Evolutionary conservation across 2,329 filamentous ascomycete species (phyloP), one percentile per base, ranked within the genome.

Genomic region (Aspergillus sp.): DNA sequence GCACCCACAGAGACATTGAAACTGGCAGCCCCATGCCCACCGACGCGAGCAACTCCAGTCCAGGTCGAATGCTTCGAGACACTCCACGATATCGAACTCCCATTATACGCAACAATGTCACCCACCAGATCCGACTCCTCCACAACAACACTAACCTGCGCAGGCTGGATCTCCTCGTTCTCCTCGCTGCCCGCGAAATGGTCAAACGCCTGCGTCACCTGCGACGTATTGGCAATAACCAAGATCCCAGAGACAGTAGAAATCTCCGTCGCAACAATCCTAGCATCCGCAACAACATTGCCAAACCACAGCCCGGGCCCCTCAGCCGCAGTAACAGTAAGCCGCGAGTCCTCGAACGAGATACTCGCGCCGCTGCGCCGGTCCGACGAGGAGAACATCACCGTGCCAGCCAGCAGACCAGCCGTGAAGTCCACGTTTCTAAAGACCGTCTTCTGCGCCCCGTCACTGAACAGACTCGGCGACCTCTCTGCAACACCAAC

Each of bases 31-130:
- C 45, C 45, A 7, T n/a, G 11, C 5, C 24, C 44, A 18, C 7
- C 17, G 9, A 6, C 15, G 17, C 13, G 22, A 13, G 61, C 63
- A 41, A 58, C n/a, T 11, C 63, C 63, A 5, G 58, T 62, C 58
- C 63, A 65, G 5, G 26, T 50, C 12, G 60, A 62, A 11, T 61
- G 48, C 4, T 61, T 39, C 0, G 30, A 36, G 15, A 65, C 48
- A 8, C 39, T 51, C 63, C 60, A 64, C 15, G 44, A 34, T 26
- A 64, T 63, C 5, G 53, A 54, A n/a, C 62, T 64, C 12, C 63
- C 61, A 39, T 74, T 72, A 48, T 71, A 74, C 1, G 68, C 68
- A 3, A 74, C 68, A 8, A 74, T 55, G 41, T 73, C 70, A 9
- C 70, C 72, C 5, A 30, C 48, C 3, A 74, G 49, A 6, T 43